Evolutionary conservation across 2,329 filamentous ascomycete genomes (phyloP).

Genomic region (Aspergillus pseudoglaucus): DNA sequence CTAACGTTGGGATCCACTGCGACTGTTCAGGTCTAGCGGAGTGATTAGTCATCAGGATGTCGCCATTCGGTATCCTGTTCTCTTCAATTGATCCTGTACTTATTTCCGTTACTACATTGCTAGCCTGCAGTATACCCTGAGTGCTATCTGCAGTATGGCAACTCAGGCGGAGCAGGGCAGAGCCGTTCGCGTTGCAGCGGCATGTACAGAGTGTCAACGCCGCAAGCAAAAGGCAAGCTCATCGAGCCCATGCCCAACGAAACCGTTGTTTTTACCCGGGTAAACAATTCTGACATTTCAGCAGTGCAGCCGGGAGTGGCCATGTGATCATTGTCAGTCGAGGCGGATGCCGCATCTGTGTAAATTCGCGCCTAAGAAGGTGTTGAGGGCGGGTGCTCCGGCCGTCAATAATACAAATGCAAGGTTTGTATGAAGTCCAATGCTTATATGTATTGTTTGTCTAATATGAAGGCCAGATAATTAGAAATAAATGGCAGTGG

Average conservation of each 20-base stretch:
- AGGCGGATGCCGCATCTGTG: constrained; percentile 45
- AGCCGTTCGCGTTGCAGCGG: constrained; percentile 11
- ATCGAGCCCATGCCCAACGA: not conserved
- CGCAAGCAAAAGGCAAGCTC: constrained; percentile 45
- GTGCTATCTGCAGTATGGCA: not conserved
- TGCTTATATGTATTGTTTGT: not conserved
- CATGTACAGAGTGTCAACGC: constrained; percentile 46
- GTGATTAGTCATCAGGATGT: not conserved
- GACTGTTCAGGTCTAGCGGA: not conserved
- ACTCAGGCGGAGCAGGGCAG: constrained; percentile 1
- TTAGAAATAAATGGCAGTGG: not conserved
- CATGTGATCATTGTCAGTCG: constrained; percentile 46
- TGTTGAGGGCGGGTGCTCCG: constrained; percentile 1
- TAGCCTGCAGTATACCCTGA: not conserved
- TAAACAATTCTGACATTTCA: constrained; percentile 6
- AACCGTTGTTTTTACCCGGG: not conserved
- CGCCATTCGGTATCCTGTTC: too few species aligned
- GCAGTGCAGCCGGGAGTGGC: constrained; percentile 47
- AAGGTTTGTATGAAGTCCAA: constrained; percentile 7
- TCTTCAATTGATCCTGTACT: not conserved
- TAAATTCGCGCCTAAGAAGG: constrained; percentile 36
- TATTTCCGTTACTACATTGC: not conserved
- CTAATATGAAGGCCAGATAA: not conserved
- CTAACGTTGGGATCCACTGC: not conserved
- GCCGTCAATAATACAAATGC: not conserved